These are phyloP conservation scores for Primulina eburnea DNA, from an alignment of 257 asterid species.

Conservation along the genomic window DNA sequence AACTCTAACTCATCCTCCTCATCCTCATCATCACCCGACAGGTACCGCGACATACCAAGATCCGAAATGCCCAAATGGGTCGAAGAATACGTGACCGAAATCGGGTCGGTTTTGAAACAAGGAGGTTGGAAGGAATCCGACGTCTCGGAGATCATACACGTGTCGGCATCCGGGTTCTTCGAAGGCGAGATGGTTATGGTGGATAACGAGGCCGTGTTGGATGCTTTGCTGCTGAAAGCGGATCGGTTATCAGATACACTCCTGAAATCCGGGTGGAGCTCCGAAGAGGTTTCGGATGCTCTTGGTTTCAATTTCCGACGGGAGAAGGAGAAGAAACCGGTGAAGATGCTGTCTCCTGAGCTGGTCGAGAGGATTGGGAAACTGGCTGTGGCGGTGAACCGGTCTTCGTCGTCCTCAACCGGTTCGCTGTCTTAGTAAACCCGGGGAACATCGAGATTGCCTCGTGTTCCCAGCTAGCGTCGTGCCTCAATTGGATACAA, in stretches of 20 bases:
- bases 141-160: constrained; percentile 72
- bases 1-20: constrained; percentile 71
- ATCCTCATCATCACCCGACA: constrained; percentile 77
- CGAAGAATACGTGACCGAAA: constrained; percentile 61
- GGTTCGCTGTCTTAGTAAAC: constrained; percentile 27
- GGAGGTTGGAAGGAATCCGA: constrained; percentile 97
- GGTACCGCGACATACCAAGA: constrained; percentile 62
- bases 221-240: constrained; percentile 77
- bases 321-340: constrained; percentile 70
- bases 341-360: constrained; percentile 65
- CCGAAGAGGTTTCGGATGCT: constrained; percentile 89
- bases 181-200: constrained; percentile 78
- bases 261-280: constrained; percentile 93
- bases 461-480: constrained; percentile 42
- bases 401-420: constrained; percentile 43
- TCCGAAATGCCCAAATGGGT: constrained; percentile 83
- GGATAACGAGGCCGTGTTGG: constrained; percentile 78
- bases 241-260: constrained; percentile 87
- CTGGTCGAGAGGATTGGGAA: constrained; percentile 64
- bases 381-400: constrained; percentile 81
- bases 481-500: constrained; percentile 32
- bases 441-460: constrained; percentile 46
- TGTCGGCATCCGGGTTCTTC: constrained; percentile 84
- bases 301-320: constrained; percentile 75
- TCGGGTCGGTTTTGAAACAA: constrained; percentile 75